Evolutionary conservation across 2,329 filamentous ascomycete species (phyloP), one percentile per base, ranked within the genome.

Genomic region (Magnaporthiopsis rhizophila): DNA sequence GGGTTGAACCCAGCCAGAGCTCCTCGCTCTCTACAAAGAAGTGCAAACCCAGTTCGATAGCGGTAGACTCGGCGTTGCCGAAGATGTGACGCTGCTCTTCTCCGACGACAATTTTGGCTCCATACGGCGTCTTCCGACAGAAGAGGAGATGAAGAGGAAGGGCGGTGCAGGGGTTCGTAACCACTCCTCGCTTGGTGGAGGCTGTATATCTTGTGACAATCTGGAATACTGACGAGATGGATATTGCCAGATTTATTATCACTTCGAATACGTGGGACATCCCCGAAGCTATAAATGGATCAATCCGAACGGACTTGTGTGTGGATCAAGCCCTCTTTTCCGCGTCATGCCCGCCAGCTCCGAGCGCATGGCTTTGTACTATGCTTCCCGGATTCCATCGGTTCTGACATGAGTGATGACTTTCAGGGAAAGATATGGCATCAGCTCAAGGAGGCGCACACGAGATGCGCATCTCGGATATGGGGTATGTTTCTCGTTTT

Each of bases 1-100:
- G 12, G 30, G 12, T 28, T 30, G n/a, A 28, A 36, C 21, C 12
- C 50, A 2, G 7, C 15, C 79, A 68, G 85, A 89, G 70, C 79
- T 88, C 64, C 83, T 86, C 78, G 86, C 85, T 13, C 71, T 89
- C 38, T 89, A 89, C 70, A 88, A 88, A 65, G 86, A 89, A 65
- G 85, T 89, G 0, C 83, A 85, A 68, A 81, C 80, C 13, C 86
- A 88, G 66, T 88, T 85, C 53, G 83, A 89, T 61, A 78, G 80
- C 0, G 85, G 86, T 12, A 38, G 60, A 0, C 78, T 88, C 67
- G 72, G 78, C 1, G 81, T 87, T 0, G 83, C 85, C 0, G 85
- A 88, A 2, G 82, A 87, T 67, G 80, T 89, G 8, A 88, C 83
- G 0, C 74, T 89, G 2, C 74, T 89, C 0, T 88, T 85, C 72